Base-by-base conservation (phyloP, 1,139 yeast genomes). In the Geotrichum histeridarum region DNA sequence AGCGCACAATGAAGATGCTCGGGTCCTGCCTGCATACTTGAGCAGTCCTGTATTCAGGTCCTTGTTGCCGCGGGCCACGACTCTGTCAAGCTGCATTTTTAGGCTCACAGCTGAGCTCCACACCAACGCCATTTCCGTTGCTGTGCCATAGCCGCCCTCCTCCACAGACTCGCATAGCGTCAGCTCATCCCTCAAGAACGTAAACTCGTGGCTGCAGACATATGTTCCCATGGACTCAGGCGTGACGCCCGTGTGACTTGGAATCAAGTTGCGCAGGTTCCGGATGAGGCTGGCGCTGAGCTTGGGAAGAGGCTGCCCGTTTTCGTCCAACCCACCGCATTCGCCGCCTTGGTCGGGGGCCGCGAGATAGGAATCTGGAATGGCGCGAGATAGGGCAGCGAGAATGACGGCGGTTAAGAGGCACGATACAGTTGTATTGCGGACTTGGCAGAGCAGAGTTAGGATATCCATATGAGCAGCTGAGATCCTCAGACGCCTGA, bases 361-460 rank as follows among this genome's bases (percentile, higher is more conserved):
- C 31, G 30, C 43, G 7, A 15, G 43, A 8, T 39, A 18, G 27
- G 11, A 15, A 30, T 8, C 33, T 7, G 54, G 54, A n/a, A 50
- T 38, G 33, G 50, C 17, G 18, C 47, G 49, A 4, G 48, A 47
- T 9, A 50, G 39, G 27, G 50, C 36, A 14, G 50, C 50, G 14
- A 50, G 41, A 15, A 39, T 9, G 27, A 50, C 18, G 5, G 45
- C 37, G 2, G 54, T 30, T 5, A 50, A 8, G 8, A 48, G 36
- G 18, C 42, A 31, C 12, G 47, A n/a, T 6, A 51, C 8, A 2
- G 39, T 45, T 1, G 54, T 51, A 8, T 42, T 14, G 22, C 48
- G 17, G 9, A 31, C 9, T 6, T 42, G 42, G n/a, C 47, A 39
- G 6, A 18, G 12, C 3, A 27, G 33, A 12, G 38, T 17, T 3